Evolutionary conservation across 2,329 filamentous ascomycete species (phyloP).

Genomic region (Ophiostoma piceae): DNA sequence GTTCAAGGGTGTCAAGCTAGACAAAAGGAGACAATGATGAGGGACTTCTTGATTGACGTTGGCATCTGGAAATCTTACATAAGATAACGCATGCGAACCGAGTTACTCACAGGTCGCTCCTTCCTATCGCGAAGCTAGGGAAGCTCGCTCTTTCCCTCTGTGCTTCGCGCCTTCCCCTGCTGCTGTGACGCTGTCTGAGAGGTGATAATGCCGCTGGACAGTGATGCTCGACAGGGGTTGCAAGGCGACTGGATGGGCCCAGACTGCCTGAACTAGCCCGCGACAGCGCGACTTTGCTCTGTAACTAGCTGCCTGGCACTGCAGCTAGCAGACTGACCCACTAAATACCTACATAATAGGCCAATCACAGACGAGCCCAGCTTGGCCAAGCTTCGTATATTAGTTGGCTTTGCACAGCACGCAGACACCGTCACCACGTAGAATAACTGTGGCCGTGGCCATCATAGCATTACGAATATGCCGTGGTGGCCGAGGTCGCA

Average conservation of each 20-base stretch:
- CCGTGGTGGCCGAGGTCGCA: not conserved
- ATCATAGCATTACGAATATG: not conserved
- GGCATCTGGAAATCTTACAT: not conserved
- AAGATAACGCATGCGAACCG: slow-evolving; percentile 1
- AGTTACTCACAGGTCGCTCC: not conserved
- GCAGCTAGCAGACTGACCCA: not conserved
- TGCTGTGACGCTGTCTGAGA: not conserved
- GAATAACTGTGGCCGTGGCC: not conserved
- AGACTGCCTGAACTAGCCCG: not conserved
- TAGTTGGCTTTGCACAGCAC: not conserved
- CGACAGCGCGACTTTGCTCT: not conserved
- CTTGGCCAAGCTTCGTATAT: not conserved
- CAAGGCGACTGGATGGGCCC: slow-evolving; percentile 12
- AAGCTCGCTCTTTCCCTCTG: slow-evolving; percentile 17
- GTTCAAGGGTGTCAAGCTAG: not conserved
- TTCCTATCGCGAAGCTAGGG: slow-evolving; percentile 20
- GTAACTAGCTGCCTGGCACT: not conserved
- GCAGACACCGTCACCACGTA: not conserved
- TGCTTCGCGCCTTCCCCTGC: too few relatives aligned
- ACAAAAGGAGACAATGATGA: not conserved
- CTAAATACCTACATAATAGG: not conserved
- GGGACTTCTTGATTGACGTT: not conserved
- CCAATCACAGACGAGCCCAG: not conserved
- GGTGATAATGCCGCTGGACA: not conserved
- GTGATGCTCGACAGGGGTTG: not conserved